phyloP scores from a whole-genome alignment of 202 grass and related monocot genomes.

The Carex sylvatica region DNA sequence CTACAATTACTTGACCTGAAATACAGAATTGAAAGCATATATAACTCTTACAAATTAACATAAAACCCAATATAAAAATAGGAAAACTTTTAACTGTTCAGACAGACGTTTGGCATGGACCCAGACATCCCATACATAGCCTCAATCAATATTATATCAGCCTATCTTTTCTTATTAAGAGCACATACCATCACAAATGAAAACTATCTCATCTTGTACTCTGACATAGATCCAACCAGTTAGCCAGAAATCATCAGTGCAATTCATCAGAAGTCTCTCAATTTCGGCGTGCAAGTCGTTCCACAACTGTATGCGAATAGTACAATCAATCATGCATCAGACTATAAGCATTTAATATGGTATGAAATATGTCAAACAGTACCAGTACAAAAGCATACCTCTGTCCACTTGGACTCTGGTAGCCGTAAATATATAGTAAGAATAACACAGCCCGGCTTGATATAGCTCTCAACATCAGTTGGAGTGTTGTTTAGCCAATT shows the following conservation, averaged over 20 bases:
- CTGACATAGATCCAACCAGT: conserved; percentile 80
- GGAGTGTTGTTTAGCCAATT: conserved; percentile 86
- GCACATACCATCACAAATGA: conserved; percentile 77
- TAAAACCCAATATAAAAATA: conserved; percentile 17
- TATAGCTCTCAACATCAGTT: conserved; percentile 94
- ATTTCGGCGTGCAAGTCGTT: conserved; percentile 65
- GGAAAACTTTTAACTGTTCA: conserved; percentile 19
- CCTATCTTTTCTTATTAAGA: conserved; percentile 1
- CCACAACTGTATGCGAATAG: conserved; percentile 52
- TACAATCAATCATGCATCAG: background rate
- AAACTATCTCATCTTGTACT: conserved; percentile 59
- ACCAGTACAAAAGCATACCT: conserved; percentile 47
- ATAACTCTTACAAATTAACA: conserved; percentile 10
- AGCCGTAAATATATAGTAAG: conserved; percentile 83
- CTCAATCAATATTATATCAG: background rate
- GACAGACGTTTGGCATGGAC: background rate
- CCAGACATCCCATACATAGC: background rate
- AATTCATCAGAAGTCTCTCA: conserved; percentile 66
- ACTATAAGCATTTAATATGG: background rate
- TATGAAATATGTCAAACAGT: conserved; percentile 3
- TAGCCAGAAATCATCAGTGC: conserved; percentile 71
- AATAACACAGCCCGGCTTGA: conserved; percentile 92
- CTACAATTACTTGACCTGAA: conserved; percentile 77
- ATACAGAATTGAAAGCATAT: conserved; percentile 24
- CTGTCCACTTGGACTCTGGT: conserved; percentile 70